Evolutionary conservation across 148 eudicot species (phyloP).

Genomic region (Diospyros kaki): DNA sequence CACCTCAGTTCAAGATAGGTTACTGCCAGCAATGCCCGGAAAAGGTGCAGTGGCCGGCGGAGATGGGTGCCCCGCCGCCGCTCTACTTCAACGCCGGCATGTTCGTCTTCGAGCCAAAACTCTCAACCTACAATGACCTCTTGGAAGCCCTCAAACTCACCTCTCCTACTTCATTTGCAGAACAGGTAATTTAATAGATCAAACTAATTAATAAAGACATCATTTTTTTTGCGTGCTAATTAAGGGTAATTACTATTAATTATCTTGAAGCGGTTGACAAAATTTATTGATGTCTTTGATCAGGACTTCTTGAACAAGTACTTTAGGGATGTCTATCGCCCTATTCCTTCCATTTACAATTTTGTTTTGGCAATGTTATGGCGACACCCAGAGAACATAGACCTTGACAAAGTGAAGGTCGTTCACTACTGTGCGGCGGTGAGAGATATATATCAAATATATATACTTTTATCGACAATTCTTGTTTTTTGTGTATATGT

Average conservation of each 20-base stretch:
- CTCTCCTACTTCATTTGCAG: constrained; percentile 12
- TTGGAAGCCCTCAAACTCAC: constrained; percentile 8
- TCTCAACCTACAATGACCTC: constrained; percentile 12
- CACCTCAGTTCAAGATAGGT: constrained; percentile 13
- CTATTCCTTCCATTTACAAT: constrained; percentile 13
- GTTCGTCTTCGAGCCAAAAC: constrained; percentile 10
- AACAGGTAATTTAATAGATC: constrained; percentile 2
- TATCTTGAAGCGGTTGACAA: background rate
- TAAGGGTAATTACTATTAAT: no score
- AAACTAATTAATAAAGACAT: background rate
- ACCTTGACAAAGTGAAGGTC: constrained; percentile 11
- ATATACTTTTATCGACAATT: no score
- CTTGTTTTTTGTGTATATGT: background rate
- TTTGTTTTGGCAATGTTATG: constrained; percentile 16
- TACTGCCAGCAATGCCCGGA: constrained; percentile 17
- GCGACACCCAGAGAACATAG: constrained; percentile 10
- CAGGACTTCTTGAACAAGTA: constrained; percentile 14
- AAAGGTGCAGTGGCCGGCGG: constrained; percentile 12
- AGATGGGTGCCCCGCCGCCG: constrained; percentile 11
- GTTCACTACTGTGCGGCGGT: constrained; percentile 19
- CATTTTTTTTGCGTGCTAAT: background rate
- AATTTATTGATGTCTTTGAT: background rate
- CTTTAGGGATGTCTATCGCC: constrained; percentile 3
- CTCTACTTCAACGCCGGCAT: constrained; percentile 18
- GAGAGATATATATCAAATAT: background rate